Evolutionary conservation across 306 rosid species (phyloP), one percentile per base, ranked within the genome.

Genomic region (Pyrus bretschneideri): DNA sequence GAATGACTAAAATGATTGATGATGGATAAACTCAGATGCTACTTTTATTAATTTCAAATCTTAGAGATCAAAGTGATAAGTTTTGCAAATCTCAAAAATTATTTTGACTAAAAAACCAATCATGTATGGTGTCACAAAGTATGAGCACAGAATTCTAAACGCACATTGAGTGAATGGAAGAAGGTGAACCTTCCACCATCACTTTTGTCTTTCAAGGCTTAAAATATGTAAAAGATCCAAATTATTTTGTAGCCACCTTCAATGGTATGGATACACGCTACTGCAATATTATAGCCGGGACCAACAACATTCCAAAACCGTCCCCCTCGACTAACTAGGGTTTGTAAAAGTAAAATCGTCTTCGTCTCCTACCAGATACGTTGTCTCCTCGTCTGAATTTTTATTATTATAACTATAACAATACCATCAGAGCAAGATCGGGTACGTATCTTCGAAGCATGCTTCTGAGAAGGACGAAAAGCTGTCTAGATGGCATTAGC

Each of bases 171-270:
- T 63, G 45, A 76, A 71, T 22, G 30, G 5, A 58, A 72, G n/a
- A 71, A 70, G 45, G 82, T 68, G 78, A 79, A 64, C 45, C 38
- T 78, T 67, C 84, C 55, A 64, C 13, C n/a, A n/a, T n/a, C n/a
- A n/a, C n/a, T n/a, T n/a, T n/a, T n/a, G 44, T 35, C 33, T 46
- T 30, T 62, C 65, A 71, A 42, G 38, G 67, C 31, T 2, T 18
- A 52, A 55, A 70, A 73, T 63, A 71, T 14, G 23, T 58, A 7
- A 30, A 29, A 68, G 70, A 73, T 62, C 22, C 30, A 44, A 83
- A 83, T 81, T 68, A 76, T 79, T 73, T 57, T 59, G 46, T 4
- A 14, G 75, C 90, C 91, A 88, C 89, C 54, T 79, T 85, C 87
- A 78, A 85, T 68, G 81, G 86, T 55, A 73, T 79, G 23, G 69